Evolutionary conservation across 352 stramenopile species (phyloP).

Genomic region (Globisporangium megalacanthum): DNA sequence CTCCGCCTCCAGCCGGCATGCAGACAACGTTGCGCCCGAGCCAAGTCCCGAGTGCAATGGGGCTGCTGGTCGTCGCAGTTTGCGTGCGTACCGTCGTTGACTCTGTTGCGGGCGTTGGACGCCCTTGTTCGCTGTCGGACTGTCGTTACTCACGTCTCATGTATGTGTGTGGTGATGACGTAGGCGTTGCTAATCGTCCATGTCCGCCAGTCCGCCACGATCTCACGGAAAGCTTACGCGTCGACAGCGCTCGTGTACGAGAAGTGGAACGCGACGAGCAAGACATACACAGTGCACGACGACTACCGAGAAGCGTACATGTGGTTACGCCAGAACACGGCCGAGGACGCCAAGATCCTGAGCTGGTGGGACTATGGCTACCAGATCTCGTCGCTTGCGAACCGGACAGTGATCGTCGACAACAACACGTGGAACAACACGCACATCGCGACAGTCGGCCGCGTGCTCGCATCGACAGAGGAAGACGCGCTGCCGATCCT

Average conservation of each 20-base stretch:
- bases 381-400: constrained; percentile 74
- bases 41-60: constrained; percentile 20
- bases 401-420: constrained; percentile 88
- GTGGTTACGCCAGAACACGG: constrained; percentile 77
- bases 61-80: constrained; percentile 49
- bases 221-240: constrained; percentile 72
- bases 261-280: constrained; percentile 44
- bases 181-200: constrained; percentile 71
- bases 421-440: constrained; percentile 98
- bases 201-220: constrained; percentile 46
- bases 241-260: constrained; percentile 76
- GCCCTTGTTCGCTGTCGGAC: neutral
- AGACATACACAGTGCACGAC: constrained; percentile 41
- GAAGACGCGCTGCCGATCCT: constrained; percentile 68
- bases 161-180: constrained; percentile 5
- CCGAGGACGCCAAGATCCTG: constrained; percentile 59
- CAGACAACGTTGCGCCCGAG: constrained; percentile 7
- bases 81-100: constrained; percentile 25
- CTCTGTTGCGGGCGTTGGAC: neutral
- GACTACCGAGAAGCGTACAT: constrained; percentile 81
- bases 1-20: constrained; percentile 7
- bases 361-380: constrained; percentile 89
- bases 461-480: constrained; percentile 66
- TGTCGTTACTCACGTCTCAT: neutral
- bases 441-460: constrained; percentile 93